Evolutionary conservation across 2,329 filamentous ascomycete species (phyloP).

Genomic region (Aspergillus viridinutans): DNA sequence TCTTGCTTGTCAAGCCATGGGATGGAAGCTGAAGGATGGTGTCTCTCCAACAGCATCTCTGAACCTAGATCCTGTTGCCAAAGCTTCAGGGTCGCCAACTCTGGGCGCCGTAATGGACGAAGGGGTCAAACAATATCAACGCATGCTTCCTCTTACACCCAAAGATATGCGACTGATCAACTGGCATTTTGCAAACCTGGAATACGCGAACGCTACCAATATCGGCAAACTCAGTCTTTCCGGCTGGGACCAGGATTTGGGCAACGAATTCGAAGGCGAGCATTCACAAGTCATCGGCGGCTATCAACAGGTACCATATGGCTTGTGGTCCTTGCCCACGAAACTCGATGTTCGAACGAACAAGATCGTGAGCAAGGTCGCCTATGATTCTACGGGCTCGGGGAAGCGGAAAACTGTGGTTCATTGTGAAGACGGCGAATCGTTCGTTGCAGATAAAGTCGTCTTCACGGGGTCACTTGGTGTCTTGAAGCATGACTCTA

Average conservation of each 20-base stretch:
- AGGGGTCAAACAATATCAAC: conserved; percentile 82
- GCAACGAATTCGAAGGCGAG: conserved; percentile 93
- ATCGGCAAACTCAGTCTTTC: conserved; percentile 81
- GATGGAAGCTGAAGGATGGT: conserved; percentile 70
- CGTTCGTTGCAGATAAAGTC: conserved; percentile 81
- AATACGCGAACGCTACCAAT: conserved; percentile 93
- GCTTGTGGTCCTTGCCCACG: conserved; percentile 71
- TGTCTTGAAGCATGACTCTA: conserved; percentile 73
- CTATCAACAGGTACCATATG: conserved; percentile 89
- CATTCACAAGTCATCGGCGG: conserved; percentile 92
- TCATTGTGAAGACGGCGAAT: conserved; percentile 71
- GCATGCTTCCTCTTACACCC: conserved; percentile 74
- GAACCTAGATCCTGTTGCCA: conserved; percentile 64
- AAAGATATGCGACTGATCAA: conserved; percentile 89
- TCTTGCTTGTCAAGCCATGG: conserved; percentile 72
- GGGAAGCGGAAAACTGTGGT: conserved; percentile 54
- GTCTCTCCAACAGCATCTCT: conserved; percentile 63
- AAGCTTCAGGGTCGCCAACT: conserved; percentile 61
- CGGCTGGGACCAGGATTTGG: conserved; percentile 95
- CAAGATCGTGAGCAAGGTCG: conserved; percentile 69
- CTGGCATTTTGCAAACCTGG: conserved; percentile 97
- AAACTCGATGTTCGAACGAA: conserved; percentile 73
- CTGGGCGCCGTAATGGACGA: conserved; percentile 89
- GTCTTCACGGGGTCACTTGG: conserved; percentile 87
- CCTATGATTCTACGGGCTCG: conserved; percentile 49